Evolutionary conservation across 306 rosid genomes (phyloP).

Genomic region (Senna siamea): DNA sequence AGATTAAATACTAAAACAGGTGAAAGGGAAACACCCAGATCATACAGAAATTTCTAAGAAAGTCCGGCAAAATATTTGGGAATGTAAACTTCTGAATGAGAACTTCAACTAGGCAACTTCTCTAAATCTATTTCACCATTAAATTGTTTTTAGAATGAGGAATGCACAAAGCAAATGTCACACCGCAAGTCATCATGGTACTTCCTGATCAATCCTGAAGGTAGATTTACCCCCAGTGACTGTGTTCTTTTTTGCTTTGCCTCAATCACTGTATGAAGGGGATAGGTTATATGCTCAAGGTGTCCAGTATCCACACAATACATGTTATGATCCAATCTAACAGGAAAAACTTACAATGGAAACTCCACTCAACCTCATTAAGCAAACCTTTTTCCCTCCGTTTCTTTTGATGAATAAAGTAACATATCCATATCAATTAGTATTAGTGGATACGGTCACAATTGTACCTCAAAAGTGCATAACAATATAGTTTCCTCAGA

Average conservation of each 20-base stretch:
- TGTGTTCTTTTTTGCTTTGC: background rate
- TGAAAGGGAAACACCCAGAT: background rate
- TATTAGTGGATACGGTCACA: background rate
- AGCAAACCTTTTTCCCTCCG: background rate
- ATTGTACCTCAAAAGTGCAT: background rate
- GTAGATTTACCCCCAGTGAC: constrained; percentile 1
- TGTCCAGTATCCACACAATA: background rate
- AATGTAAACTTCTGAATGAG: background rate
- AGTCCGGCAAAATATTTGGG: background rate
- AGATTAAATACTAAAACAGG: background rate
- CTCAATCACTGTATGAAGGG: constrained; percentile 5
- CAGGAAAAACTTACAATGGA: constrained; percentile 6
- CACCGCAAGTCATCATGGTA: background rate
- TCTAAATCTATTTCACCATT: background rate
- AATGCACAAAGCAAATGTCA: background rate
- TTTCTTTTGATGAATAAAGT: background rate
- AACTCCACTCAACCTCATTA: constrained; percentile 7
- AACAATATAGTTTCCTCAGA: background rate
- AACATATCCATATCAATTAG: background rate
- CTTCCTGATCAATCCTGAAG: constrained; percentile 19
- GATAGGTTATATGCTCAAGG: constrained; percentile 18
- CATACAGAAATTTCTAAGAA: constrained; percentile 6
- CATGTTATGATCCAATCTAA: constrained; percentile 4
- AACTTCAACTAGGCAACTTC: constrained; percentile 10
- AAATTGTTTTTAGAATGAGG: background rate